Percentiles rank a stretch among this genome's conserved stretches.
phyloP scores from a whole-genome alignment of 306 rosid species.

The Inga laurina region DNA sequence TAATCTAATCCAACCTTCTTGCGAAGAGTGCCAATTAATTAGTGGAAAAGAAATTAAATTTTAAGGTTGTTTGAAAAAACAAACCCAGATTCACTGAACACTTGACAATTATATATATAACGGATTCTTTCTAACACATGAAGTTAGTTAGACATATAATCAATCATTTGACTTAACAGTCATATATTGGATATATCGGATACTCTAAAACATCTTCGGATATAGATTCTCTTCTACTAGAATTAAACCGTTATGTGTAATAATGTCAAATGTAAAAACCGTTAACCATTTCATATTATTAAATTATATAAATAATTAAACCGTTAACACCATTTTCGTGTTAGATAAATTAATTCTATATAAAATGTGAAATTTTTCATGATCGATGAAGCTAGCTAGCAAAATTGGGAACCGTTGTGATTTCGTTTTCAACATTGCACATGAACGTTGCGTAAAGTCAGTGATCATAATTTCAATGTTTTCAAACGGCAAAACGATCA shows the following conservation, averaged over 20 bases:
- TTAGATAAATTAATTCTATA: neutral
- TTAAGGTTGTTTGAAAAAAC: neutral
- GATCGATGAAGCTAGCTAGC: slow-evolving; percentile 10
- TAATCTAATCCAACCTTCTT: too few relatives aligned
- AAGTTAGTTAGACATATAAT: neutral
- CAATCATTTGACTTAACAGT: neutral
- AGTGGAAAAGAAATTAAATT: neutral
- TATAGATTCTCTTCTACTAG: neutral
- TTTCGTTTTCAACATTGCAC: slow-evolving; percentile 41
- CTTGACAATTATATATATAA: neutral
- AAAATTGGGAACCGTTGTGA: slow-evolving; percentile 40
- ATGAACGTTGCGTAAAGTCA: slow-evolving; percentile 30
- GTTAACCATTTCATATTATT: neutral
- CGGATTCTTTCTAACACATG: neutral
- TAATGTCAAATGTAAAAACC: neutral
- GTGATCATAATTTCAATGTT: slow-evolving; percentile 26
- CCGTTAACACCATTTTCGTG: neutral
- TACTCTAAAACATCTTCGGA: neutral
- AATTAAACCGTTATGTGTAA: neutral
- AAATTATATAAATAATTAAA: neutral
- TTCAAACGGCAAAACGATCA: slow-evolving; percentile 32
- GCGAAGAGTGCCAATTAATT: neutral
- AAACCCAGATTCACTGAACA: neutral
- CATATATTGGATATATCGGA: neutral
- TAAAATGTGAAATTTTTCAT: slow-evolving; percentile 10